Evolutionary conservation across 805 yeast genomes (phyloP), one percentile per base, ranked within the genome.

Genomic region (Diddensiella caesifluorescens): DNA sequence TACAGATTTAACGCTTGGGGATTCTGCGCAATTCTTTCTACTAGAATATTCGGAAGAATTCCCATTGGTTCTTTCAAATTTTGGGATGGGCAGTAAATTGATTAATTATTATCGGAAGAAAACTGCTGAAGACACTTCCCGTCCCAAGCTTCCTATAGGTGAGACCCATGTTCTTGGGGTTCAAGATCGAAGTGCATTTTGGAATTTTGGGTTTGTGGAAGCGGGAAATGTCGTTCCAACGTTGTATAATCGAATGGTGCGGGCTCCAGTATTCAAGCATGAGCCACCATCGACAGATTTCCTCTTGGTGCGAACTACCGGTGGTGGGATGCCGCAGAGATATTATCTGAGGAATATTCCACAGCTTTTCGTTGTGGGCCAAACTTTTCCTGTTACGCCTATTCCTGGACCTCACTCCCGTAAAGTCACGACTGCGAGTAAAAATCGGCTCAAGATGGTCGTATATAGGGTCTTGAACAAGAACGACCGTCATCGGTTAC

Each of bases 401-500:
- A 82, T 92, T 25, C 98, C 98, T 0, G 97, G 97, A 1, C 98
- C 98, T 2, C 96, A 92, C 59, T 87, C 97, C 1, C 75, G 98
- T 61, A 88, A 87, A 55, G 97, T 89, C 18, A 89, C 97, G 0
- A 82, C 95, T 2, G 89, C 95, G 19, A 79, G 88, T 31, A 89
- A 90, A 55, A 89, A 88, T 57, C 71, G 98, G 48, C 67, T 92
- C 50, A 88, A 85, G 61, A 89, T 92, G 96, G 80, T 92, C 53
- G 97, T 88, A 1, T 90, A 77, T 55, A 75, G 97, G 40, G 84
- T 88, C 0, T 68, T 92, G 62, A 86, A 88, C 60, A 77, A 79
- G 47, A 79, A 74, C 35, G 83, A 83, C 2, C 74, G 77, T 27
- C 79, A 83, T 29, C 70, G 97, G 27, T 70, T 92, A 31, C 71